Evolutionary conservation across 1,139 yeast species (phyloP).

Genomic region (Zygosaccharomyces pseudobailii): DNA sequence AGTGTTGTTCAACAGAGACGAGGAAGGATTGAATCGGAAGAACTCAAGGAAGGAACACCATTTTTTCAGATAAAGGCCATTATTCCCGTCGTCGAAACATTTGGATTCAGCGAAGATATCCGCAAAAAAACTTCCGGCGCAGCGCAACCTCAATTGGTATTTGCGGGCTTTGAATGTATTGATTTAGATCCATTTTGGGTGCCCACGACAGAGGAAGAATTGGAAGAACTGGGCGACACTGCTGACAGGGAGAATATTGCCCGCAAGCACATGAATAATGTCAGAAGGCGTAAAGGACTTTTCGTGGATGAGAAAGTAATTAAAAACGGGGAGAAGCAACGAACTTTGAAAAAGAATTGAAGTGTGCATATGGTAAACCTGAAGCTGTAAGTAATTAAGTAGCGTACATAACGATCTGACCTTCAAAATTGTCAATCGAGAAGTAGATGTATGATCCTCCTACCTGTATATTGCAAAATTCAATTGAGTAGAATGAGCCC

Average conservation of each 20-base stretch:
- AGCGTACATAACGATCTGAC: not conserved
- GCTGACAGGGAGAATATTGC: constrained; percentile 94
- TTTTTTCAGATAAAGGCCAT: constrained; percentile 83
- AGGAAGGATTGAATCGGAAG: constrained; percentile 83
- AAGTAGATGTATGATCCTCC: too few species aligned
- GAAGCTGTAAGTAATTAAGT: not conserved
- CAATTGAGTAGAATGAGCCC: too few species aligned
- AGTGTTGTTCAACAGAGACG: constrained; percentile 88
- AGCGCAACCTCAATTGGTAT: constrained; percentile 92
- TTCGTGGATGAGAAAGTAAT: constrained; percentile 87
- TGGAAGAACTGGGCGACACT: constrained; percentile 86
- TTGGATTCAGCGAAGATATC: constrained; percentile 94
- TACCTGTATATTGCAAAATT: too few species aligned
- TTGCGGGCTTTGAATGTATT: constrained; percentile 79
- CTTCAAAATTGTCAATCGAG: too few species aligned
- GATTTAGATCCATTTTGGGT: constrained; percentile 99
- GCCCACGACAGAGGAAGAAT: constrained; percentile 95
- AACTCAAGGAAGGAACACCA: constrained; percentile 97
- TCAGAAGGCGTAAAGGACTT: constrained; percentile 84
- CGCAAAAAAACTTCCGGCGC: constrained; percentile 94
- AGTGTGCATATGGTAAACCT: not conserved
- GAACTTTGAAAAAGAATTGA: constrained; percentile 61
- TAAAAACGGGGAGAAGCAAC: constrained; percentile 86
- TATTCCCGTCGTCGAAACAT: constrained; percentile 92
- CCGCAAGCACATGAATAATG: constrained; percentile 72